Evolutionary conservation across 2,329 filamentous ascomycete genomes (phyloP).

Genomic region (Tolypocladium amazonense): DNA sequence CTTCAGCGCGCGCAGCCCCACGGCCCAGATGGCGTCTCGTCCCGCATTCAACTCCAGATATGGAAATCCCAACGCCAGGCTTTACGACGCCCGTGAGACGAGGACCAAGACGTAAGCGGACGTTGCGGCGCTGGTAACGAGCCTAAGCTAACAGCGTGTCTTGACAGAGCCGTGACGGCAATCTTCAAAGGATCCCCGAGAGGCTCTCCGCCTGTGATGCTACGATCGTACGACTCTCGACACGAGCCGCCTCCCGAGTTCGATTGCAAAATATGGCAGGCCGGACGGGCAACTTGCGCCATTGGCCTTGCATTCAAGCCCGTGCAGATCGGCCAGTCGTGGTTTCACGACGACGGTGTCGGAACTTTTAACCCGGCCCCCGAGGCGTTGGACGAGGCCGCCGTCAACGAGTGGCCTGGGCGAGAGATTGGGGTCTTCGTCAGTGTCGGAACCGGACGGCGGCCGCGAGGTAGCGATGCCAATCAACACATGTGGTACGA

Average conservation of each 20-base stretch:
- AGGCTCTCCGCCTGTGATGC: conserved; percentile 56
- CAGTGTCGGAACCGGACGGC: conserved; percentile 87
- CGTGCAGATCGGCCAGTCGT: conserved; percentile 82
- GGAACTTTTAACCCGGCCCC: conserved; percentile 90
- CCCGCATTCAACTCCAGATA: conserved; percentile 46
- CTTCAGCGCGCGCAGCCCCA: conserved; percentile 58
- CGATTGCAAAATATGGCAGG: conserved; percentile 94
- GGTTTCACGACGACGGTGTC: conserved; percentile 86
- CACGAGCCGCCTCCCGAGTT: conserved; percentile 85
- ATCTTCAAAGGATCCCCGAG: conserved; percentile 75
- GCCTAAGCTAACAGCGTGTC: not conserved
- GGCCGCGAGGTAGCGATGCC: conserved; percentile 54
- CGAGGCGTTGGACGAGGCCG: conserved; percentile 77
- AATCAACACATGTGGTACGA: conserved; percentile 84
- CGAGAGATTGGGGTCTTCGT: conserved; percentile 86
- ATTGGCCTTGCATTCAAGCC: conserved; percentile 93
- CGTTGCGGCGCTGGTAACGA: not conserved
- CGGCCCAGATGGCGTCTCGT: conserved; percentile 39
- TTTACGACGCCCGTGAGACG: conserved; percentile 82
- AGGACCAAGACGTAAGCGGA: conserved; percentile 76
- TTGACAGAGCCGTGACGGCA: conserved; percentile 72
- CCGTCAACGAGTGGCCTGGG: conserved; percentile 89
- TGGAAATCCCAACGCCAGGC: conserved; percentile 72
- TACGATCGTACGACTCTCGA: conserved; percentile 91
- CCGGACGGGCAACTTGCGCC: conserved; percentile 84